Evolutionary conservation across 352 stramenopile genomes (phyloP), one percentile per base, ranked within the genome.

Genomic region (Salisapilia sapeloensis): DNA sequence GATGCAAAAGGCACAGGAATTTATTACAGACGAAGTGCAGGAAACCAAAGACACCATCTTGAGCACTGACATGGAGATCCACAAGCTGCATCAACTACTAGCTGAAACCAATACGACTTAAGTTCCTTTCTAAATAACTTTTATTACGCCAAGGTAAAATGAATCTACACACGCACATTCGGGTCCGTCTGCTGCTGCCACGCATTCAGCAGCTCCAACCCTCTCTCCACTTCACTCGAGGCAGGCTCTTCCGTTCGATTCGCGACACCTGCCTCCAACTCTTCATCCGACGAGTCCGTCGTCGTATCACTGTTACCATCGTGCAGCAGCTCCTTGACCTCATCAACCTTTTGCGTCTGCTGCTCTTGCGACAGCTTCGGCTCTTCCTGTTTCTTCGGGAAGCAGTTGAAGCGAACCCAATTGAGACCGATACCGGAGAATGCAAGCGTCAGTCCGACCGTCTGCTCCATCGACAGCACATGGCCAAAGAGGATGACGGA

Each of bases 401-500:
- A 63, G 34, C 56, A 76, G 29, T 55, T 60, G 24, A 79, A 53
- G 12, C 59, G 61, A 21, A 79, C 51, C 74, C 74, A 89, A 50
- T 84, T 85, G n/a, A 84, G 39, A 0, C 62, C 65, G 20, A 90
- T 85, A 32, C 70, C 74, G 4, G 58, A 2, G 29, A 90, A 90
- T 2, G 65, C 60, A 0, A 86, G 38, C 9, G 45, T 45, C 1
- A 90, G 48, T 43, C 74, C 74, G 12, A 79, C 25, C 3, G 47
- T 61, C 51, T 90, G 74, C 29, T 81, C 56, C 18, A 57, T 26
- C 11, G 60, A 74, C 19, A 90, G 41, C 6, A 84, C 54, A 47
- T 90, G 74, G 22, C 69, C 66, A 26, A 90, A 90, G 4, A 84
- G 42, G 16, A 85, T 44, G n/a, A 87, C 69, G 8, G 74, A 90